These are phyloP conservation scores for Moesziomyces sp. DNA, from an alignment of 1,284 basidiomycete species.

Conservation along the genomic window DNA sequence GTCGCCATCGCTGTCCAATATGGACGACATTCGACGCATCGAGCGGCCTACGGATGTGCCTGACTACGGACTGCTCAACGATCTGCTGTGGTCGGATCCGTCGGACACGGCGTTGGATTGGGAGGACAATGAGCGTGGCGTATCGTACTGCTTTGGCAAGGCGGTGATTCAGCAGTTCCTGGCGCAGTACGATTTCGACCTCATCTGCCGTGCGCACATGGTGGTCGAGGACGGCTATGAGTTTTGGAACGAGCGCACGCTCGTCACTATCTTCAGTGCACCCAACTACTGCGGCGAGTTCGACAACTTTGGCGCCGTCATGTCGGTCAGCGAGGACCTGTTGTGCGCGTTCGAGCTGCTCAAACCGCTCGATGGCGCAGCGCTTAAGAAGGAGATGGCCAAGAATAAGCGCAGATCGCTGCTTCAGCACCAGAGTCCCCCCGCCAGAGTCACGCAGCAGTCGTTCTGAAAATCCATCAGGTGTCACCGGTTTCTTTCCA, in stretches of 20 bases:
- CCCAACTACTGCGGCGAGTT: constrained; percentile 94
- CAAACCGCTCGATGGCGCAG: constrained; percentile 90
- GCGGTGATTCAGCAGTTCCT: constrained; percentile 96
- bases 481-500: background rate
- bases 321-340: constrained; percentile 94
- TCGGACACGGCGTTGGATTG: constrained; percentile 97
- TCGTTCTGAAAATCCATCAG: constrained; percentile 14
- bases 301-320: constrained; percentile 87
- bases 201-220: constrained; percentile 99
- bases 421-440: constrained; percentile 36
- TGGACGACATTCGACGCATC: constrained; percentile 99
- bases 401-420: constrained; percentile 93
- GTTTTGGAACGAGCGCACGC: constrained; percentile 98
- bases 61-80: constrained; percentile 97
- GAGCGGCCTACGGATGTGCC: constrained; percentile 98
- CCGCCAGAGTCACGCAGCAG: constrained; percentile 25
- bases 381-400: constrained; percentile 97
- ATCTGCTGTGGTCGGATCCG: constrained; percentile 97
- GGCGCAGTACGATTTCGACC: constrained; percentile 87
- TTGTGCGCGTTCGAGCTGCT: constrained; percentile 97
- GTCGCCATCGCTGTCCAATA: constrained; percentile 94
- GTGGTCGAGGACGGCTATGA: constrained; percentile 97
- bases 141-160: constrained; percentile 99
- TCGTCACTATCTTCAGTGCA: constrained; percentile 98
- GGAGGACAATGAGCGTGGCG: constrained; percentile 99